Evolutionary conservation across 768 basidiomycete genomes (phyloP), one percentile per base, ranked within the genome.

Genomic region (Cubamyces lactineus): DNA sequence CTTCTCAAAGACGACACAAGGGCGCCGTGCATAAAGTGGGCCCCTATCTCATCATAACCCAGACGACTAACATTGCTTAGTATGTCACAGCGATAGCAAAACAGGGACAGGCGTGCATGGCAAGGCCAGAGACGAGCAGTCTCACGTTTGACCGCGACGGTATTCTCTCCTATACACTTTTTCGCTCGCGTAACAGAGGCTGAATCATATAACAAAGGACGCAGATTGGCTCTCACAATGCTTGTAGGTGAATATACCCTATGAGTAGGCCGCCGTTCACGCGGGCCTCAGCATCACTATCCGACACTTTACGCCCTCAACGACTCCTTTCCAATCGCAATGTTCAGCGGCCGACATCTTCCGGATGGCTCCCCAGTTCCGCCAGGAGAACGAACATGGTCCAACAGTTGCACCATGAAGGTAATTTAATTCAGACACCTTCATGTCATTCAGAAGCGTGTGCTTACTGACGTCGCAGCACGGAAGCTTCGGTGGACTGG

Each of bases 391-490:
- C 75, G 83, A 53, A 79, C 83, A 3, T 93, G 91, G 71, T 79
- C 78, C 0, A 92, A 93, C 70, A 81, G 82, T 0, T 90, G 87
- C 62, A 92, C 91, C 1, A 91, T 89, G 79, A 93, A 93, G 80
- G 91, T 86, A 57, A n/a, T 50, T 5, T 4, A 16, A 52, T 55
- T 21, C 17, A 55, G 59, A 15, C 19, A 57, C 28, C 23, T 9
- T 21, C 40, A 30, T 1, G 34, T 21, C 8, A 24, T 38, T 53
- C 52, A 1, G 30, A 23, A 1, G 9, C 2, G 2, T 19, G 24
- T 19, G 5, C 12, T 17, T 4, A 48, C 12, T 50, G 3, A 19
- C 8, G 16, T 40, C 26, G 17, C n/a, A 92, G 89, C 88, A 92
- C 62, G 91, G 90, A 3, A 83, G 85, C 5, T 93, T 94, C 64